Evolutionary conservation across 2,329 filamentous ascomycete genomes (phyloP), one percentile per base, ranked within the genome.

Genomic region (Drechmeria coniospora): DNA sequence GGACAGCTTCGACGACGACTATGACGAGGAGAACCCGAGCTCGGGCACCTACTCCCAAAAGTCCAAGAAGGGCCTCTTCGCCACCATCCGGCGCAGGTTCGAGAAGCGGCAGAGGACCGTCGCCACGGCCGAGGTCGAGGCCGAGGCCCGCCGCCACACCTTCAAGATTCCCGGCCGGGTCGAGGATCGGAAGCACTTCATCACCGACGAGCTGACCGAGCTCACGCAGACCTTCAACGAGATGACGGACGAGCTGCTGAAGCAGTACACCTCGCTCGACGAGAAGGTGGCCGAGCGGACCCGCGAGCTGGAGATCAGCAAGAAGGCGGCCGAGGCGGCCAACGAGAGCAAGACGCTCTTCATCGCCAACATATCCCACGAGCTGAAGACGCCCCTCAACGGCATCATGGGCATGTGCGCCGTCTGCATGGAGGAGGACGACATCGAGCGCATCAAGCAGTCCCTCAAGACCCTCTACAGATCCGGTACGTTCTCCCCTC

Each of bases 321-420:
- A 93, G 50, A 82, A 83, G 54, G 82, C 83, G 1, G 86, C 86
- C 1, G 86, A 93, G 51, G 79, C 81, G n/a, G 86, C 86, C 4
- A 94, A 93, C 42, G 81, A 93, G 54, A 92, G 82, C 62, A 98
- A 98, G 57, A 95, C 90, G 0, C 63, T 95, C 7, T 95, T 95
- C 56, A 92, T 98, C 36, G 90, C 90, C 12, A 95, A 95, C 43
- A 93, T 95, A 27, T 78, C 73, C 1, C 72, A 76, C 41, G 71
- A 95, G 50, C 63, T 98, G 20, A 92, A 93, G 47, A 98, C 90
- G 1, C 90, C 90, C 0, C 64, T 95, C 32, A 95, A 95, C 45
- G 90, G 87, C 9, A 94, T 95, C 26, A 63, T 98, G 43, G 90
- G 90, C 33, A 90, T 94, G 78, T 86, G 79, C 40, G 79, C 83